Base-by-base conservation (phyloP, 306 rosid species). In the Begonia fuchsioides region DNA sequence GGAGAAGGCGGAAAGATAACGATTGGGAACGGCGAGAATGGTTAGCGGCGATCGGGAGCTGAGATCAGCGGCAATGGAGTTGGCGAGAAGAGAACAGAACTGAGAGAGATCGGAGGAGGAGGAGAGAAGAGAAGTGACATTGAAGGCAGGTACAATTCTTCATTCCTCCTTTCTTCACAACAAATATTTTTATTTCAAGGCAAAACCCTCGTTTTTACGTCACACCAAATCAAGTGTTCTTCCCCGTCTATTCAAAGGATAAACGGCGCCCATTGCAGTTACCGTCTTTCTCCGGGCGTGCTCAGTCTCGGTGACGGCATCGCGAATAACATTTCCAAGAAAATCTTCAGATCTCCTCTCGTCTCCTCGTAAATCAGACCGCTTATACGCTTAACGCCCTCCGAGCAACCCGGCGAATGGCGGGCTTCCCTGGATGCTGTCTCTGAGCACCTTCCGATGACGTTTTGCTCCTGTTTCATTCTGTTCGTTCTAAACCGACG, bases 1-100 rank as follows among this genome's bases (percentile, higher is more conserved):
- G 49, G 65, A 55, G 39, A 78, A 47, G 59, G 73, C 15, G 52
- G 81, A 61, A 50, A 92, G 75, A 62, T 50, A 65, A 8, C 76
- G 5, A 52, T 92, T 92, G 0, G 98, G 96, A 64, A 92, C 93
- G 69, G 76, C 98, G 47, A 92, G 93, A 74, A 92, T 72, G 8
- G 98, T 82, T 52, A 92, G 67, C 54, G 94, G 75, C 57, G 83
- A 40, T 15, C 86, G 93, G 57, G 48, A 73, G 64, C 65, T 18
- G 69, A 92, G 80, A 44, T 92, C 98, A 51, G 63, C 9, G 57
- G 72, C 13, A 35, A 86, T 16, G 44, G 77, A 1, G 47, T 87
- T 32, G 66, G 88, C 61, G 64, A 92, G 60, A 18, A 85, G 86
- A 49, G 77, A 13, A 12, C 72, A 19, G 81, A 86, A 92, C 54